These are phyloP conservation scores for Diplodia mutila DNA, from an alignment of 2,329 filamentous ascomycete genomes.

Conservation along the genomic window DNA sequence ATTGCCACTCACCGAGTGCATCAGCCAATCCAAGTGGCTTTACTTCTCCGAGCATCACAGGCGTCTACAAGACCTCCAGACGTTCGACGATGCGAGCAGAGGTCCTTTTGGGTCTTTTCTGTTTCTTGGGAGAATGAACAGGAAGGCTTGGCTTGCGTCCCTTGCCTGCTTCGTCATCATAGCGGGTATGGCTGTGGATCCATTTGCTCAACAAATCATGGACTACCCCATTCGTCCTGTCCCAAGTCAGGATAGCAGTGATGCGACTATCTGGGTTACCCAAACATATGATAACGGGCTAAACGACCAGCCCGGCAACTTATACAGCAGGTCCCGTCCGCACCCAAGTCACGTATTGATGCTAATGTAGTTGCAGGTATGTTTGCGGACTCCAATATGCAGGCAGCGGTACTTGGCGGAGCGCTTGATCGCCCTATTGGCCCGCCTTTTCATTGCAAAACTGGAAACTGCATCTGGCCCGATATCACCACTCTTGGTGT, in stretches of 20 bases:
- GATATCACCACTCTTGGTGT: background rate
- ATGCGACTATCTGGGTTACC: background rate
- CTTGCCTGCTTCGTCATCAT: background rate
- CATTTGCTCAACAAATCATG: constrained; percentile 13
- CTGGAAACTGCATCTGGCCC: background rate
- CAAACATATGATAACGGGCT: background rate
- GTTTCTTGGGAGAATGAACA: background rate
- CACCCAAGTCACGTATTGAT: background rate
- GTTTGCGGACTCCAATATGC: background rate
- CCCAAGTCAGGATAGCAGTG: background rate
- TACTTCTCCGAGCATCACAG: constrained; percentile 30
- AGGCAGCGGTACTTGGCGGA: background rate
- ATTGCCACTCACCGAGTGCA: constrained; percentile 36
- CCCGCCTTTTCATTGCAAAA: background rate
- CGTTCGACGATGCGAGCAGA: constrained; percentile 38
- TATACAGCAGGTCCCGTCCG: background rate
- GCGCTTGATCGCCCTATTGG: background rate
- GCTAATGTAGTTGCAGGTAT: background rate
- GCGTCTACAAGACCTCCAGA: constrained; percentile 33
- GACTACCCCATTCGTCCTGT: background rate
- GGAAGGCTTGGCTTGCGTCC: background rate
- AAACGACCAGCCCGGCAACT: background rate
- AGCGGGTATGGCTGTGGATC: background rate
- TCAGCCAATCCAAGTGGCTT: constrained; percentile 45
- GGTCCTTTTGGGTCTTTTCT: constrained; percentile 22